Conservation (phyloP, 176 grass and related monocot species). For the Triticum dicoccoides region DNA sequence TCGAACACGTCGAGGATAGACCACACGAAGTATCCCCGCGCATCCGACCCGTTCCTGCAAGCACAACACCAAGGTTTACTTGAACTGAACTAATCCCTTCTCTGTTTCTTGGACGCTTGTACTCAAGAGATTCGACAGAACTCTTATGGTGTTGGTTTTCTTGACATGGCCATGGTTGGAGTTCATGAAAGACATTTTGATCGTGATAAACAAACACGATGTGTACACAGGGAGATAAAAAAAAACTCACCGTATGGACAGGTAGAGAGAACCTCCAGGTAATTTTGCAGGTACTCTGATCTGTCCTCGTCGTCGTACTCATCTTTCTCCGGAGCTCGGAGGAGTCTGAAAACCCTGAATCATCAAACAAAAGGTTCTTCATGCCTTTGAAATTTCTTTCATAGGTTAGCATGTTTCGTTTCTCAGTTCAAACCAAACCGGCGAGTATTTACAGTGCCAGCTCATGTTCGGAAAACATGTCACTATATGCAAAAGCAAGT, state of each 20-base stretch:
- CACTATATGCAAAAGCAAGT: background rate
- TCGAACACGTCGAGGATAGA: conserved; percentile 80
- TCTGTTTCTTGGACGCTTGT: background rate
- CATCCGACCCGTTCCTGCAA: conserved; percentile 71
- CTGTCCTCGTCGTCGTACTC: conserved; percentile 28
- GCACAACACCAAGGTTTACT: background rate
- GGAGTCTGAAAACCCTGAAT: background rate
- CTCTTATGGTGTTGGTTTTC: background rate
- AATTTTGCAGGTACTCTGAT: conserved; percentile 41
- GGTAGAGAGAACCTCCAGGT: conserved; percentile 33
- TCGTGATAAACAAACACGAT: background rate
- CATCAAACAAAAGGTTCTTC: background rate
- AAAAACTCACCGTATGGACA: conserved; percentile 8
- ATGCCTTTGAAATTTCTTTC: background rate
- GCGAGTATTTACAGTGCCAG: background rate
- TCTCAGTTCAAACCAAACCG: background rate
- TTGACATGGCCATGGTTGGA: background rate
- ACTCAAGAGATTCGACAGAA: background rate
- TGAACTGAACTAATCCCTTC: background rate
- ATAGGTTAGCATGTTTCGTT: background rate
- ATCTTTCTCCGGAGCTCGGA: background rate
- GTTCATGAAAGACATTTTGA: background rate
- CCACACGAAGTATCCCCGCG: conserved; percentile 82
- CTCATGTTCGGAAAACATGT: background rate
- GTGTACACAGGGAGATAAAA: background rate